Evolutionary conservation across 2,329 filamentous ascomycete species (phyloP), one percentile per base, ranked within the genome.

Genomic region (Diplodia scrobiculata): DNA sequence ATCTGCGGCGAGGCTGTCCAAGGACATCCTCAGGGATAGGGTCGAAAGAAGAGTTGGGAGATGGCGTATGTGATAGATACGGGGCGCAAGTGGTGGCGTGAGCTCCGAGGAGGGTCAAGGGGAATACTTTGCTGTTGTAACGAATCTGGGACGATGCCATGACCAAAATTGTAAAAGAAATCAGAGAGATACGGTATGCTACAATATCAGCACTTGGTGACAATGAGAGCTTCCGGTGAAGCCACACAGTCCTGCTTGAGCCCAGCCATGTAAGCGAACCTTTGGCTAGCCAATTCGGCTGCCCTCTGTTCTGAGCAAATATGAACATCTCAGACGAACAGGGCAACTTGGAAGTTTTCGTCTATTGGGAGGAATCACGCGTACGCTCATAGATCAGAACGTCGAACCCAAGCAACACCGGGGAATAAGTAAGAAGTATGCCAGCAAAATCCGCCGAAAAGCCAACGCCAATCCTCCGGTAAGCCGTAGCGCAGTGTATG

Each of bases 391-490:
- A 19, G 38, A 62, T 17, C 29, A 62, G 25, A 19, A 50, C 45
- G 9, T 21, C 32, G 14, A 55, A n/a, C 32, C 36, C n/a, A 25
- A 36, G 25, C n/a, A 36, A 36, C 41, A 36, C 41, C 38, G 58
- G 58, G 58, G 29, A 50, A 62, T 62, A 62, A 34, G 45, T 36
- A 47, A 29, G 47, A 62, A 17, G 48, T 25, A 62, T 62, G 58
- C 58, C 58, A 50, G 36, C 27, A 36, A 36, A 32, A 50, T 47
- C 58, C 41, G 45, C 58, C 58, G 10, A 36, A 62, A 50, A 34
- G 45, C 58, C 25, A 62, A 62, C 58, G 58, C 58, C 58, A 36
- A 62, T 62, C 27, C 58, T 60, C 55, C 38, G 14, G 55, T n/a
- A 48, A 25, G 38, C 21, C n/a, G 36, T 17, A 60, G 38, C 29